These are phyloP conservation scores for Medicago truncatula DNA, from an alignment of 306 rosid genomes.

Conservation along the genomic window MtrunA17r5.0-ANR NC_053047.1:10716001-10716500, in stretches of 20 bases:
- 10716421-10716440: slow-evolving; percentile 70
- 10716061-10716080: slow-evolving; percentile 76
- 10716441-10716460: slow-evolving; percentile 73
- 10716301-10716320: slow-evolving; percentile 74
- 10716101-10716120: slow-evolving; percentile 85
- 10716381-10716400: slow-evolving; percentile 80
- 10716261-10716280: slow-evolving; percentile 64
- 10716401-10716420: slow-evolving; percentile 83
- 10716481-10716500: slow-evolving; percentile 81
- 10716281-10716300: slow-evolving; percentile 92
- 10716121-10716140: slow-evolving; percentile 75
- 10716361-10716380: slow-evolving; percentile 65
- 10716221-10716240: slow-evolving; percentile 74
- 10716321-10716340: slow-evolving; percentile 76
- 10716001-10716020: slow-evolving; percentile 70
- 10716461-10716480: slow-evolving; percentile 77
- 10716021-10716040: slow-evolving; percentile 71
- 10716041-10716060: slow-evolving; percentile 74
- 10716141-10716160: slow-evolving; percentile 78
- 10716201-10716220: slow-evolving; percentile 82
- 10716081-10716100: slow-evolving; percentile 80
- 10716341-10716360: slow-evolving; percentile 66
- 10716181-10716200: slow-evolving; percentile 84
- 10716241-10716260: slow-evolving; percentile 64
- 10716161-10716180: slow-evolving; percentile 73